A percentile compares a stretch with the other conserved stretches of the same genome.
These are phyloP conservation scores for Podaxis carcinomalis DNA, from an alignment of 768 basidiomycete genomes.

Conservation along the genomic window DNA sequence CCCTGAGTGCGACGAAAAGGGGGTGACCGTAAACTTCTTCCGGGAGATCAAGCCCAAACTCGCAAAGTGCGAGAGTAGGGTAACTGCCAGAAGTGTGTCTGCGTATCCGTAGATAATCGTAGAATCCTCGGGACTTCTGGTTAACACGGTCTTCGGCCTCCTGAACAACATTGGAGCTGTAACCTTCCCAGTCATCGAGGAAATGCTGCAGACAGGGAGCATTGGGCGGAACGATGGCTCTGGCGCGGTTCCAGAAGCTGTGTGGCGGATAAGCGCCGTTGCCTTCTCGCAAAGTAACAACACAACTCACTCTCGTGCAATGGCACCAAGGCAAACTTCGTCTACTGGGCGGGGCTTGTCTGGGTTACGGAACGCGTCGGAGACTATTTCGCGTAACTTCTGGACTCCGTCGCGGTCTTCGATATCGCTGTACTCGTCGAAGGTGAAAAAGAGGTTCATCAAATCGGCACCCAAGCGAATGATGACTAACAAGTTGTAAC, in stretches of 20 bases:
- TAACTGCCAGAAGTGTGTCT: conserved; percentile 25
- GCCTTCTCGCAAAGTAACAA: background rate
- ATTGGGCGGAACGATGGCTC: background rate
- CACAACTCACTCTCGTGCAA: background rate
- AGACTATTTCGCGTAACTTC: background rate
- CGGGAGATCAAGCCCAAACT: conserved; percentile 27
- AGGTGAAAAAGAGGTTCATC: conserved; percentile 13
- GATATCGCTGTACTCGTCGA: conserved; percentile 11
- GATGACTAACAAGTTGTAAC: background rate
- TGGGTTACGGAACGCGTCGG: conserved; percentile 3
- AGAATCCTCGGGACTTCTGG: conserved; percentile 19
- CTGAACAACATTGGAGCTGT: conserved; percentile 25
- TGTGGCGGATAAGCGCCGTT: background rate
- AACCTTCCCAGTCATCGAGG: conserved; percentile 25
- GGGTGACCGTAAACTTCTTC: conserved; percentile 29
- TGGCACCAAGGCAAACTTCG: conserved; percentile 1
- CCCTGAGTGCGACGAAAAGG: conserved; percentile 10
- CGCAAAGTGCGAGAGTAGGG: conserved; percentile 24
- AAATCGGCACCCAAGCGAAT: conserved; percentile 11
- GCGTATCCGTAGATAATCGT: conserved; percentile 27
- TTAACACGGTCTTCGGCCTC: conserved; percentile 26
- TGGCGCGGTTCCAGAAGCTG: conserved; percentile 10
- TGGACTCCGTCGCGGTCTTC: conserved; percentile 2
- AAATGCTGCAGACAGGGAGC: conserved; percentile 19
- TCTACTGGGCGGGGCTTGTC: conserved; percentile 1